Percentiles rank a stretch among this genome's conserved stretches.
Evolutionary conservation across 2,329 filamentous ascomycete genomes (phyloP).

Genomic region (Corniculantispora saksenae): DNA sequence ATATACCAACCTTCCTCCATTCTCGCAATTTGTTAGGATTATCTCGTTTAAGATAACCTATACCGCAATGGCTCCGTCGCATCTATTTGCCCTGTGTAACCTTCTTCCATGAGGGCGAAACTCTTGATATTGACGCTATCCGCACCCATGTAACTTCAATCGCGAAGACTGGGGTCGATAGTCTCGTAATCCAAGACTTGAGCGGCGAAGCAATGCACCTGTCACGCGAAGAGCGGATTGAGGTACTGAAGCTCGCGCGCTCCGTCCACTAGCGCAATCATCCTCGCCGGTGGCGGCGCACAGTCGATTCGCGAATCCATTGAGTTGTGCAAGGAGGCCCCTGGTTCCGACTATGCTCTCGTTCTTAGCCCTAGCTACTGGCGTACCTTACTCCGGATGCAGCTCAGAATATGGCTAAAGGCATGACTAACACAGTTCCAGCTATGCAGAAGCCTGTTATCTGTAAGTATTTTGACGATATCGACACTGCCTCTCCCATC

Average conservation of each 20-base stretch:
- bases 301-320: conserved; percentile 77
- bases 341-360: conserved; percentile 75
- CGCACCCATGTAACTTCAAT: conserved; percentile 37
- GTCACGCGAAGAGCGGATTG: conserved; percentile 67
- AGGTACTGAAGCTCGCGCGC: conserved; percentile 65
- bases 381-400: background rate
- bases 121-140: conserved; percentile 34
- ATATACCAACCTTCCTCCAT: background rate
- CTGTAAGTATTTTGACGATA: conserved; percentile 62
- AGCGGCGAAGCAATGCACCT: conserved; percentile 85
- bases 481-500: conserved; percentile 60
- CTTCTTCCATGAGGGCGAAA: conserved; percentile 39
- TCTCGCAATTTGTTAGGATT: background rate
- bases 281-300: conserved; percentile 76
- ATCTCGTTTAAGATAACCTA: background rate
- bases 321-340: conserved; percentile 68
- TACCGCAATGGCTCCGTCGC: conserved; percentile 25
- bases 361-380: conserved; percentile 77
- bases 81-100: conserved; percentile 41
- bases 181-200: conserved; percentile 77
- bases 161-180: conserved; percentile 70
- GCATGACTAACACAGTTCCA: conserved; percentile 1
- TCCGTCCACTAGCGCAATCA: conserved; percentile 62
- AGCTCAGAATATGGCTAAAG: background rate
- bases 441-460: conserved; percentile 25